These are phyloP conservation scores for Hirsutella thompsonii DNA, from an alignment of 2,329 filamentous ascomycete species.

Conservation along the genomic window DNA sequence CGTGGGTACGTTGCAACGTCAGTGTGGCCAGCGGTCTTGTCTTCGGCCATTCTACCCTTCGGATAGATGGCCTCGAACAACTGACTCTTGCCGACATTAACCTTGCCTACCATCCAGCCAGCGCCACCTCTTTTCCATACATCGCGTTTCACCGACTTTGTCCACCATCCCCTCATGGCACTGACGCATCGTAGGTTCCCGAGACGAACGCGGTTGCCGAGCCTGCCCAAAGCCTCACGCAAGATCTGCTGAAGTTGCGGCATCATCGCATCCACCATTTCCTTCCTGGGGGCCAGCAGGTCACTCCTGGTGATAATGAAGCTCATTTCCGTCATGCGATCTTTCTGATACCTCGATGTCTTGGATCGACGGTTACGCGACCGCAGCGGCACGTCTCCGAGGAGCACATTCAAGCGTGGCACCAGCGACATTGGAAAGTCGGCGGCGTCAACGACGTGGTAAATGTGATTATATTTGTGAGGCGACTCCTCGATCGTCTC, in stretches of 20 bases:
- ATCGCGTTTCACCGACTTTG: conserved; percentile 69
- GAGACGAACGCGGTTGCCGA: conserved; percentile 59
- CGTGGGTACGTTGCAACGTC: conserved; percentile 8
- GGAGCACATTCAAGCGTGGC: conserved; percentile 56
- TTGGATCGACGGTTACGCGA: conserved; percentile 70
- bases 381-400: conserved; percentile 61
- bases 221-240: conserved; percentile 58
- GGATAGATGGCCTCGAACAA: conserved; percentile 83
- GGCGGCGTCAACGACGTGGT: conserved; percentile 87
- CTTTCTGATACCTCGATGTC: conserved; percentile 48
- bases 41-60: conserved; percentile 44
- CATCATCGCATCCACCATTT: conserved; percentile 76
- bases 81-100: conserved; percentile 93
- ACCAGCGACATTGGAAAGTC: conserved; percentile 94
- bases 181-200: conserved; percentile 84
- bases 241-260: conserved; percentile 70
- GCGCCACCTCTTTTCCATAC: conserved; percentile 76
- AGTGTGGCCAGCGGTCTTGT: conserved; percentile 4
- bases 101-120: conserved; percentile 95
- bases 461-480: conserved; percentile 84
- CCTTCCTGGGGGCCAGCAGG: conserved; percentile 69
- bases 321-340: conserved; percentile 63
- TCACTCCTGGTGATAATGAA: conserved; percentile 89
- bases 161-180: conserved; percentile 83
- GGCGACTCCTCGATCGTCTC: conserved; percentile 82